Conservation (phyloP, 2,329 filamentous ascomycete species). For the Pestalotiopsis sp. region DNA sequence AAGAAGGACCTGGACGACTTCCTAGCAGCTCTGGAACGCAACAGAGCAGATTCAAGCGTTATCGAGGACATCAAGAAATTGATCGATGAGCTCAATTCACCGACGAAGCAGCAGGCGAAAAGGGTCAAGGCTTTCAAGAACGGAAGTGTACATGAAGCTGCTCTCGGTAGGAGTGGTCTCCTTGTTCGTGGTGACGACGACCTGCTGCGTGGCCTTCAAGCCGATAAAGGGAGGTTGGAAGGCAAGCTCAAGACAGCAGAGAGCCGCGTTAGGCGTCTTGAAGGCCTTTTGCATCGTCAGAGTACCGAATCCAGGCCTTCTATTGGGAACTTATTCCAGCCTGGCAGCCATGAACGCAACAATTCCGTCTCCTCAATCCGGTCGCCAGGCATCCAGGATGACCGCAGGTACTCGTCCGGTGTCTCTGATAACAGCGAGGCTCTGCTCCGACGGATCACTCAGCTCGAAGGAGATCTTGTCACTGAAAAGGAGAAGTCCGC, state of each 20-base stretch:
- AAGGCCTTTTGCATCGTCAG: conserved; percentile 90
- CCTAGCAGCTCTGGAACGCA: conserved; percentile 64
- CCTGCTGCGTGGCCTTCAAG: conserved; percentile 73
- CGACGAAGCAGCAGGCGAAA: conserved; percentile 84
- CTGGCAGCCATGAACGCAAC: conserved; percentile 49
- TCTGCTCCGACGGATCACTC: conserved; percentile 52
- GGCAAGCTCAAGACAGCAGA: conserved; percentile 80
- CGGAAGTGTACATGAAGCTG: conserved; percentile 91
- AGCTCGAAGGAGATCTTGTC: conserved; percentile 78
- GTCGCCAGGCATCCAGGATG: conserved; percentile 43
- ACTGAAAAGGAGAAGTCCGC: conserved; percentile 71
- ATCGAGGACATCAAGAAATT: conserved; percentile 75
- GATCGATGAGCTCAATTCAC: conserved; percentile 76
- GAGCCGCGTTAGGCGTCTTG: conserved; percentile 86
- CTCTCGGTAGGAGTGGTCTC: conserved; percentile 82
- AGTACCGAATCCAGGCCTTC: conserved; percentile 58
- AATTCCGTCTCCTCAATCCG: conserved; percentile 53
- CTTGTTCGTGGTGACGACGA: conserved; percentile 88
- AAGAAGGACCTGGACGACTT: conserved; percentile 80
- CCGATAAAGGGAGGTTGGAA: conserved; percentile 77
- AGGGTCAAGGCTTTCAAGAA: conserved; percentile 94
- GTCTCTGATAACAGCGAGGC: conserved; percentile 47
- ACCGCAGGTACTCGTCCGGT: conserved; percentile 44
- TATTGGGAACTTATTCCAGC: conserved; percentile 58
- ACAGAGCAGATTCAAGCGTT: conserved; percentile 67